Conservation (phyloP, 805 yeast genomes). For the Huiozyma sinensis region DNA sequence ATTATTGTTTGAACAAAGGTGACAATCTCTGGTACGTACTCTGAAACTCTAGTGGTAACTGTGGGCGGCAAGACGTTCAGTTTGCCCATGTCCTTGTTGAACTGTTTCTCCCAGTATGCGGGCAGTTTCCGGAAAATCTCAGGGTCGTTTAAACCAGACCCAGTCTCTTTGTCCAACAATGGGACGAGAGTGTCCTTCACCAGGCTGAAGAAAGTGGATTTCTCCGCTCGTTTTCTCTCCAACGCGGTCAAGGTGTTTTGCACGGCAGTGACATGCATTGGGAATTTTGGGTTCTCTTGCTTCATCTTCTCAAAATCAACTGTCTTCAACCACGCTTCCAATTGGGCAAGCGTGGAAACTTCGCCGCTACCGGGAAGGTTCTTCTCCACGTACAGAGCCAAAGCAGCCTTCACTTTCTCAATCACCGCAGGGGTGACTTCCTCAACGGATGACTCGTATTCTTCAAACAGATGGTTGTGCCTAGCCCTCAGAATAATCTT, state of each 20-base stretch:
- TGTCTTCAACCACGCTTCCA: constrained; percentile 40
- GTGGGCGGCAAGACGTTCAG: constrained; percentile 80
- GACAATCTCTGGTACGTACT: constrained; percentile 87
- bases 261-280: constrained; percentile 75
- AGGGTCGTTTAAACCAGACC: constrained; percentile 75
- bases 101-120: constrained; percentile 80
- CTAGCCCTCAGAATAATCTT: constrained; percentile 92
- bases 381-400: constrained; percentile 38
- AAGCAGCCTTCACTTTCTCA: constrained; percentile 33
- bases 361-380: constrained; percentile 39
- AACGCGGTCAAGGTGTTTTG: constrained; percentile 33
- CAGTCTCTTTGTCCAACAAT: constrained; percentile 57
- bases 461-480: constrained; percentile 69
- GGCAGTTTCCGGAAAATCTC: constrained; percentile 72
- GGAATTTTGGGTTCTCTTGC: constrained; percentile 63
- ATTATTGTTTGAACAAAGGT: constrained; percentile 67
- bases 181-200: constrained; percentile 75
- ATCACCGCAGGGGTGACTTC: constrained; percentile 14
- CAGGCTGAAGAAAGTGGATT: constrained; percentile 29
- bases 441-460: constrained; percentile 29
- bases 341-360: constrained; percentile 28
- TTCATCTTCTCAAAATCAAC: constrained; percentile 44
- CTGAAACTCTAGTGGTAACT: constrained; percentile 88
- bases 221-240: constrained; percentile 23
- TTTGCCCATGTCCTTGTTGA: constrained; percentile 72